phyloP scores from a whole-genome alignment of 208 protist genomes.

The Leishmania lainsoni region DNA sequence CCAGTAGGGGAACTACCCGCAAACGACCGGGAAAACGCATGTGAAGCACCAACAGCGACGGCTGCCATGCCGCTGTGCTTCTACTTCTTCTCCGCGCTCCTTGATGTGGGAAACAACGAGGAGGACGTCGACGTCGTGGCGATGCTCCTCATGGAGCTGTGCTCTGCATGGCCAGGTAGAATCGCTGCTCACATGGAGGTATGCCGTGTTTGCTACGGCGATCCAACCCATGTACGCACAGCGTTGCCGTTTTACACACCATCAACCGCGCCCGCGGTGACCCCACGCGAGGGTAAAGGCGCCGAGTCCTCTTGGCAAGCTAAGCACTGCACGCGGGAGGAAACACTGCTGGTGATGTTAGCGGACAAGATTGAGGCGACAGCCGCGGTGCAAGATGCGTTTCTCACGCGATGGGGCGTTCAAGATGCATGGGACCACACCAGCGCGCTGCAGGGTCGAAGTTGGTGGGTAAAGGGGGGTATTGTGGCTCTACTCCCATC shows the following conservation, averaged over 20 bases:
- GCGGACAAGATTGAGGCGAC: constrained; percentile 19
- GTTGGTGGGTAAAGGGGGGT: constrained; percentile 17
- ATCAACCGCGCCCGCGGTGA: not conserved
- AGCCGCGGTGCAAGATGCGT: constrained; percentile 5
- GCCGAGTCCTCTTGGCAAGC: not conserved
- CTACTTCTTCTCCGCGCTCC: constrained; percentile 22
- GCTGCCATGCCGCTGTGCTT: not conserved
- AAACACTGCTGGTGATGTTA: constrained; percentile 23
- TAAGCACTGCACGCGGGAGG: constrained; percentile 7
- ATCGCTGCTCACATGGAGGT: constrained; percentile 30
- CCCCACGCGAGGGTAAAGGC: not conserved
- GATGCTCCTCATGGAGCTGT: constrained; percentile 25
- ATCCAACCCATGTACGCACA: not conserved
- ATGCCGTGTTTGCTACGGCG: constrained; percentile 3
- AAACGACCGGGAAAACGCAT: no score
- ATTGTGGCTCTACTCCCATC: constrained; percentile 17
- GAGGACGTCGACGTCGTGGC: constrained; percentile 24
- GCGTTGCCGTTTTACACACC: not conserved
- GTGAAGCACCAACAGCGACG: not conserved
- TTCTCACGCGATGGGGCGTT: constrained; percentile 29
- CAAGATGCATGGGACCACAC: constrained; percentile 24
- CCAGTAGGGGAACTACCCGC: not conserved
- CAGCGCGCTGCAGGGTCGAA: constrained; percentile 15
- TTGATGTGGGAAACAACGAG: constrained; percentile 25
- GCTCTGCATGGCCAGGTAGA: constrained; percentile 10